Evolutionary conservation across 2,329 filamentous ascomycete genomes (phyloP).

Genomic region (Periconia macrospinosa): DNA sequence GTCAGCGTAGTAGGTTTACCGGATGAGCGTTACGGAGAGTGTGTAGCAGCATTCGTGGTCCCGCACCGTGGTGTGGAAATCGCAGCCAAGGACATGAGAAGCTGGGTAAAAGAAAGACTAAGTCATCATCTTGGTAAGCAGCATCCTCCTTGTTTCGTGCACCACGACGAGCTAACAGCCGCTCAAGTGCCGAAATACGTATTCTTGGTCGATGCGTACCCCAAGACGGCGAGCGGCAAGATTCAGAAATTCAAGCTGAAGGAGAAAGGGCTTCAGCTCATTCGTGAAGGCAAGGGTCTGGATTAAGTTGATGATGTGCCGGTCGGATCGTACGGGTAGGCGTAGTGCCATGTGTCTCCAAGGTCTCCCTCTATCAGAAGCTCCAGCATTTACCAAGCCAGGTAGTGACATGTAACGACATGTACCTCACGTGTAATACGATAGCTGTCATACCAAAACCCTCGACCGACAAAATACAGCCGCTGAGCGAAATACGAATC

Average conservation of each 20-base stretch:
- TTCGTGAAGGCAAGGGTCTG: constrained; percentile 25
- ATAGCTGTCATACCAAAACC: not conserved
- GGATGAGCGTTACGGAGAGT: constrained; percentile 82
- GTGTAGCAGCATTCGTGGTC: constrained; percentile 81
- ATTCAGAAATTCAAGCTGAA: constrained; percentile 90
- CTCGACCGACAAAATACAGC: too few relatives aligned
- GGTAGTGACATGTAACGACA: not conserved
- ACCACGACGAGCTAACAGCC: not conserved
- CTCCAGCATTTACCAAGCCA: not conserved
- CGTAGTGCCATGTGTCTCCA: too few relatives aligned
- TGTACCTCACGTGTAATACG: not conserved
- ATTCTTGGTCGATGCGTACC: constrained; percentile 84
- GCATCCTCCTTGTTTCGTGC: not conserved
- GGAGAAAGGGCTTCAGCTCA: constrained; percentile 57
- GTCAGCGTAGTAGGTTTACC: constrained; percentile 82
- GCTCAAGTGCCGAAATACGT: constrained; percentile 74
- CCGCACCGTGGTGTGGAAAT: constrained; percentile 40
- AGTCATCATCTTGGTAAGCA: constrained; percentile 68
- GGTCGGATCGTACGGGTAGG: too few relatives aligned
- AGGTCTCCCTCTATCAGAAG: too few relatives aligned
- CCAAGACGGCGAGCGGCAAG: constrained; percentile 95
- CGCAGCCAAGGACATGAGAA: constrained; percentile 61
- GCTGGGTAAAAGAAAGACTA: constrained; percentile 72
- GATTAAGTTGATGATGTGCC: not conserved
- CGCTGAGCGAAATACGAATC: too few relatives aligned